Evolutionary conservation across 371 early-diverging fungal species (phyloP).

Genomic region (Mortierella sp.): DNA sequence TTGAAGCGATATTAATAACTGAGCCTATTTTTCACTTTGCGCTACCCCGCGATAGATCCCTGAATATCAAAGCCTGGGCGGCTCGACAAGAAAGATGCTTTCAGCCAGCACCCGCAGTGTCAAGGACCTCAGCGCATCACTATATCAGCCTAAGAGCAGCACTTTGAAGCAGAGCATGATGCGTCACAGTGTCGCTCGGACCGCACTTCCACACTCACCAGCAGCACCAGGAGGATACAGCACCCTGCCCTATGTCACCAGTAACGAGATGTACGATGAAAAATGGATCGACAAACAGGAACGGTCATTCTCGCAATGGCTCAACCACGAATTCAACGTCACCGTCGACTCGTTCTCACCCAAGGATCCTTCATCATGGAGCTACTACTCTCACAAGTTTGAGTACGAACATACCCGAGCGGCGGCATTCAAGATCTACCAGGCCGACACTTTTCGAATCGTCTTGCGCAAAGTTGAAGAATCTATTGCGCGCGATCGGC

Average conservation of each 20-base stretch:
- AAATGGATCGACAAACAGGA: slow-evolving; percentile 61
- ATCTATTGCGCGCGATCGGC: slow-evolving; percentile 38
- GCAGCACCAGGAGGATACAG: slow-evolving; percentile 42
- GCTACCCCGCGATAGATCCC: slow-evolving; percentile 9
- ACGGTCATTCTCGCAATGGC: slow-evolving; percentile 55
- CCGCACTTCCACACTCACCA: slow-evolving; percentile 1
- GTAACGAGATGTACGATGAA: slow-evolving; percentile 59
- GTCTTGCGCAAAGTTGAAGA: slow-evolving; percentile 54
- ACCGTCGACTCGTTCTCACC: slow-evolving; percentile 45
- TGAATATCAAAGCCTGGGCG: slow-evolving; percentile 29
- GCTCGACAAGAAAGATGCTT: slow-evolving; percentile 19
- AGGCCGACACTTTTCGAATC: slow-evolving; percentile 46
- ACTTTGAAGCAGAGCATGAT: slow-evolving; percentile 32
- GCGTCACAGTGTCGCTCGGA: slow-evolving; percentile 31
- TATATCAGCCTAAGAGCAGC: slow-evolving; percentile 20
- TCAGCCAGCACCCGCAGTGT: slow-evolving; percentile 10
- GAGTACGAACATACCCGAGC: slow-evolving; percentile 56
- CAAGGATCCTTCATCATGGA: slow-evolving; percentile 54
- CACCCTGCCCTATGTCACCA: slow-evolving; percentile 55
- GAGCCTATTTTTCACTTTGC: not conserved
- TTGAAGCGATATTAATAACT: not conserved
- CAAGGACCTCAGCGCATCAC: not conserved
- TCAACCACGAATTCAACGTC: slow-evolving; percentile 57
- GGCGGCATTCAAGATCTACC: slow-evolving; percentile 53
- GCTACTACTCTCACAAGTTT: slow-evolving; percentile 53